A percentile compares a stretch with the other conserved stretches of the same genome.
Evolutionary conservation across 139 green algal species (phyloP).

Genomic region (Haematococcus sp.): DNA sequence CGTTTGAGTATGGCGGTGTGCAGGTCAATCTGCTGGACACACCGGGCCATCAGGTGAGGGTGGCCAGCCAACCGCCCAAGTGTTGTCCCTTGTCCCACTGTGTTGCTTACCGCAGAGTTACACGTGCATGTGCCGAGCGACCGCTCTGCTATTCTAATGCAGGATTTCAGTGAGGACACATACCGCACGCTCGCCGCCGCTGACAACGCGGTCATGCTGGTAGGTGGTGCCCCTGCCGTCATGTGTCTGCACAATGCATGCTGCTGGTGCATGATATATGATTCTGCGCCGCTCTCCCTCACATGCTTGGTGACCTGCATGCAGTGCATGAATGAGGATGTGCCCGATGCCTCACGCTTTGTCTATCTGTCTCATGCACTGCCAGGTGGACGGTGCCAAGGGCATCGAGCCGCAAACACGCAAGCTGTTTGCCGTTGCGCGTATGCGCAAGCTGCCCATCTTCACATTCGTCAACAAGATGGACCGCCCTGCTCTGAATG

Average conservation of each 20-base stretch:
- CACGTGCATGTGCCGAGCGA: not conserved
- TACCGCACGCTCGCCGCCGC: conserved; percentile 72
- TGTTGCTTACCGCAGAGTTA: no score
- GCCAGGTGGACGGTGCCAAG: conserved; percentile 54
- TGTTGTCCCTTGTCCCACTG: no score
- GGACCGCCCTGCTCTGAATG: conserved; percentile 65
- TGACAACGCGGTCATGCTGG: conserved; percentile 80
- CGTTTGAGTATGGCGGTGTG: conserved; percentile 52
- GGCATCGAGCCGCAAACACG: conserved; percentile 47
- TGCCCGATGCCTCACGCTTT: no score
- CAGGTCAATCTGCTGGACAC: conserved; percentile 78
- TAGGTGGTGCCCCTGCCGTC: no score
- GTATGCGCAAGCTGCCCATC: conserved; percentile 55
- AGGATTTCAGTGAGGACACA: conserved; percentile 65
- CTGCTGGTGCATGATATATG: no score
- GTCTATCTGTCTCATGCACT: no score
- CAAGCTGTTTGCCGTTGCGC: conserved; percentile 61
- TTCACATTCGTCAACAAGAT: conserved; percentile 72
- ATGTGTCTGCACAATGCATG: no score
- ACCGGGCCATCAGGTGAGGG: conserved; percentile 53
- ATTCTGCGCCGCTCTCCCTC: no score
- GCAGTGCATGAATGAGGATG: no score
- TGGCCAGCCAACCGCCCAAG: no score
- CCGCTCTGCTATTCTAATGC: not conserved
- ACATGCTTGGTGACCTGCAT: no score